Evolutionary conservation across 345 rosid species (phyloP).

Genomic region (Jatropha curcas): DNA sequence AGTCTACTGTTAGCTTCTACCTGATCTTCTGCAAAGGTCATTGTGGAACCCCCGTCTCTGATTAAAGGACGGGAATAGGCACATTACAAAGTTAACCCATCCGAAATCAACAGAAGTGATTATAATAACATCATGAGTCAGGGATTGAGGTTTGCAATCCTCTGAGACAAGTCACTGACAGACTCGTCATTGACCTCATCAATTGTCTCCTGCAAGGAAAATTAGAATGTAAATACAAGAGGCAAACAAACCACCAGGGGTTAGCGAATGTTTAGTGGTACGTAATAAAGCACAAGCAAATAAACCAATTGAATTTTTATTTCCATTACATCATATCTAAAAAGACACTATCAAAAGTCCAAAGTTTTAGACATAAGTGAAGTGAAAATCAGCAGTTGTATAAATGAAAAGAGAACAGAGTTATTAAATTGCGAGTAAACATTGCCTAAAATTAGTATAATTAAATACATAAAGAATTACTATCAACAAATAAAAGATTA

Average conservation of each 20-base stretch:
- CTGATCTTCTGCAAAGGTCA: conserved; percentile 1
- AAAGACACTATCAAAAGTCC: no score
- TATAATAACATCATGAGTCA: conserved; percentile 25
- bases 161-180: conserved; percentile 50
- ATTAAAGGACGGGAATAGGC: not conserved
- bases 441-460: no score
- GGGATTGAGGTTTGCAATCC: conserved; percentile 52
- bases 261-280: not conserved
- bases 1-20: conserved; percentile 7
- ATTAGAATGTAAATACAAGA: conserved; percentile 3
- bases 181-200: conserved; percentile 47
- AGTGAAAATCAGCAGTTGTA: no score
- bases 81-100: not conserved
- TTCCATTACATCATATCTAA: not conserved
- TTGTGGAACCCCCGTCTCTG: not conserved
- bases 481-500: no score
- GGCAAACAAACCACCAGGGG: not conserved
- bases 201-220: conserved; percentile 44
- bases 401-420: no score
- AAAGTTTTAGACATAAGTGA: no score
- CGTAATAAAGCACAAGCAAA: not conserved
- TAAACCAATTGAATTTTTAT: no score
- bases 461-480: no score
- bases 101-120: not conserved
- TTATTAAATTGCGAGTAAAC: no score